Conservation (phyloP, 805 yeast species). For the Cyberlindnera veronae region DNA sequence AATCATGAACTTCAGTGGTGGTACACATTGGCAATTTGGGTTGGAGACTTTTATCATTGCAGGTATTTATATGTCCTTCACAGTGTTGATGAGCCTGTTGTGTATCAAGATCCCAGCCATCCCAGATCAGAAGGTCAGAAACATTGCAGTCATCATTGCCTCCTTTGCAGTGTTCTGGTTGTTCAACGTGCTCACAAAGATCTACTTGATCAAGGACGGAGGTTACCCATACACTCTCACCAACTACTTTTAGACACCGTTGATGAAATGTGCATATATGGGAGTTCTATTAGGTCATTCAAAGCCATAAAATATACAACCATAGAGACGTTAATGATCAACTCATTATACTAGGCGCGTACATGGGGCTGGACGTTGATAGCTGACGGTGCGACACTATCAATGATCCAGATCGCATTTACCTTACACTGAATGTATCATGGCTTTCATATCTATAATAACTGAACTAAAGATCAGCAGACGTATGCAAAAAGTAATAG, state of each 20-base stretch:
- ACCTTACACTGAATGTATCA: too few species aligned
- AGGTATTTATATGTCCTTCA: slow-evolving; percentile 46
- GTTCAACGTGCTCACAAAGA: slow-evolving; percentile 19
- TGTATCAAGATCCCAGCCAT: slow-evolving; percentile 34
- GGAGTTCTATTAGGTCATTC: too few species aligned
- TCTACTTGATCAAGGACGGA: slow-evolving; percentile 20
- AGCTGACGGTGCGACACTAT: too few species aligned
- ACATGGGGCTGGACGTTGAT: too few species aligned
- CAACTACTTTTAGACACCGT: slow-evolving; percentile 3
- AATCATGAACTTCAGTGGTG: slow-evolving; percentile 61
- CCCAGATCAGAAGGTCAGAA: slow-evolving; percentile 13
- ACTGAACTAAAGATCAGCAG: too few species aligned
- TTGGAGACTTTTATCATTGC: slow-evolving; percentile 56
- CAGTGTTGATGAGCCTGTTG: slow-evolving; percentile 37
- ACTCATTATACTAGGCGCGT: too few species aligned
- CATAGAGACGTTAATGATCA: too few species aligned
- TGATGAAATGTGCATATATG: too few species aligned
- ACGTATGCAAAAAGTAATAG: not conserved
- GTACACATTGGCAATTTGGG: slow-evolving; percentile 67
- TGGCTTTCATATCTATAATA: not conserved
- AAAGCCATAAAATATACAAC: too few species aligned
- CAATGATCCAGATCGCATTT: too few species aligned
- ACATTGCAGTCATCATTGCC: slow-evolving; percentile 7
- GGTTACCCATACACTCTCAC: slow-evolving; percentile 21
- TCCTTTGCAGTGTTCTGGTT: slow-evolving; percentile 19